Evolutionary conservation across 2,329 filamentous ascomycete genomes (phyloP), one percentile per base, ranked within the genome.

Genomic region (Domatiomyces catenatus): DNA sequence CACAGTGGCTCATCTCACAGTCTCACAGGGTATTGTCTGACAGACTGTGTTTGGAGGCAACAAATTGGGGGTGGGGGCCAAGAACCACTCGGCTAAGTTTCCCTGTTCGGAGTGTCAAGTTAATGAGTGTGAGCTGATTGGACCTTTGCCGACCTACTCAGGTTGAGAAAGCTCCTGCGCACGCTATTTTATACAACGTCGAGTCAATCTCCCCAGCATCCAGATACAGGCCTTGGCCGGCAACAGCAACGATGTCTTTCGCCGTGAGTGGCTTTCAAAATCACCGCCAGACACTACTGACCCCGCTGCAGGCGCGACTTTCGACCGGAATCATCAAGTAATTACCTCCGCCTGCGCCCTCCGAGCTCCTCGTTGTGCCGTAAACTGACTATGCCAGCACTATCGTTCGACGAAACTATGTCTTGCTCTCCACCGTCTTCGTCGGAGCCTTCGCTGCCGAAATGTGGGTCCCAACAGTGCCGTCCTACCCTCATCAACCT

Each of bases 341-440:
- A 70, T 24, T 24, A 3, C 32, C 32, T 15, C 32, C 15, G 4
- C 32, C 15, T 39, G 43, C 28, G 5, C 74, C 72, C 32, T 22
- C 26, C 36, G 15, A 48, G n/a, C 50, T 17, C 46, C 5, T 5
- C 43, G 2, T 45, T 18, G 24, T 22, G 4, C 24, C 24, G n/a
- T 20, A 17, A 47, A 54, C 50, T 51, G 36, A 53, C 54, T 18
- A 58, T 57, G 55, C 64, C 70, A 96, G 92, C 75, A 70, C 80
- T 65, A 64, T 96, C 61, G 83, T 96, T 76, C 82, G 84, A 70
- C 82, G 78, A 67, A 98, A 98, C 76, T 83, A 77, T 63, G 75
- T 84, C 67, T 94, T 94, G 80, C 75, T 98, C 63, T 83, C 80
- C 60, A 77, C 81, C 58, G 85, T 98, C 66, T 98, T 98, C 68